Conservation (phyloP, 768 basidiomycete genomes). For the Roridomyces roridus region DNA sequence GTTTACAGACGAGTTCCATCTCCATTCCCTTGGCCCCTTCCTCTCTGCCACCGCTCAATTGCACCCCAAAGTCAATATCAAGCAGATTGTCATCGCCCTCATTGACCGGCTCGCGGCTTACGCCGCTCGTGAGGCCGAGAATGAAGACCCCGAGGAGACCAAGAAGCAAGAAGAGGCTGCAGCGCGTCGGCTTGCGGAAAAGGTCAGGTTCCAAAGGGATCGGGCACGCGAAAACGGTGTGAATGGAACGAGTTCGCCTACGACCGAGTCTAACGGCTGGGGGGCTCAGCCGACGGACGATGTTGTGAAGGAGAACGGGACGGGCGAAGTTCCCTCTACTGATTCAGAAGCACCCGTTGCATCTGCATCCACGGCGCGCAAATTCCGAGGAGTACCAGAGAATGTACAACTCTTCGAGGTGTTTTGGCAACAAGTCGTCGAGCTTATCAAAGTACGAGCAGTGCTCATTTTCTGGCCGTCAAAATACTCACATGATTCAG, state of each 20-base stretch:
- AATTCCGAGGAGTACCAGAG: constrained; percentile 95
- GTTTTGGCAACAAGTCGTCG: constrained; percentile 98
- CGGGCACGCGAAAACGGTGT: constrained; percentile 61
- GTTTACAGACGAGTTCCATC: constrained; percentile 98
- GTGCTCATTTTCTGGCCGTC: constrained; percentile 21
- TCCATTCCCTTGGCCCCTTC: constrained; percentile 95
- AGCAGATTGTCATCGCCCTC: constrained; percentile 95
- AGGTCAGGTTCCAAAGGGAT: constrained; percentile 77
- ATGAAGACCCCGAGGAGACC: constrained; percentile 93
- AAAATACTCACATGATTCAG: constrained; percentile 42
- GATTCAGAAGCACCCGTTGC: constrained; percentile 1
- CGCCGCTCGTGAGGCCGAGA: constrained; percentile 97
- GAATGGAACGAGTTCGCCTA: constrained; percentile 37
- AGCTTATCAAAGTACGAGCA: constrained; percentile 91
- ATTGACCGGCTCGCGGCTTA: constrained; percentile 96
- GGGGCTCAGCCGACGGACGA: no score
- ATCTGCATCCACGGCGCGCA: constrained; percentile 55
- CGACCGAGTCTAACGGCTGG: constrained; percentile 52
- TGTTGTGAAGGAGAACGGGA: constrained; percentile 25
- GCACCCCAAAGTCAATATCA: constrained; percentile 98
- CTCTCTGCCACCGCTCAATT: constrained; percentile 94
- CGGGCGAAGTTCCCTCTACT: background rate
- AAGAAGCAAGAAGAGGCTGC: constrained; percentile 94
- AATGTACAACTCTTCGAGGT: constrained; percentile 97
- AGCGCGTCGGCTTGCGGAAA: constrained; percentile 85